A percentile compares a stretch with the other conserved stretches of the same genome.
Evolutionary conservation across 768 basidiomycete genomes (phyloP).

Genomic region (Psilocybe sp.): DNA sequence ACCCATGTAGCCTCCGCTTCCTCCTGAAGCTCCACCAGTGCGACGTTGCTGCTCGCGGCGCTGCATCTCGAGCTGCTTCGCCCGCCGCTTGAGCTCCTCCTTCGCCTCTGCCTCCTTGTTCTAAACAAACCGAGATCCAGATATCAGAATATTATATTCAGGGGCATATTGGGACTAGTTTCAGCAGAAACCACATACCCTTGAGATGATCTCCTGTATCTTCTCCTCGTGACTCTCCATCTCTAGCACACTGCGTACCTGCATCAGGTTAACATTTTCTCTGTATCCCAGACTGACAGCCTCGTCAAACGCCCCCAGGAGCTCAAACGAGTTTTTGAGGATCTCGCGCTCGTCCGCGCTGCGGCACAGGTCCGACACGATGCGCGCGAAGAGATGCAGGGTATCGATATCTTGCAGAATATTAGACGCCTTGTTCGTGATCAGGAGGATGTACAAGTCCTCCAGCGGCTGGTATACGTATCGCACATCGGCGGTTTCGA

Average conservation of each 20-base stretch:
- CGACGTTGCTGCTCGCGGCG: conserved; percentile 90
- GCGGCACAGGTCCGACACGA: conserved; percentile 89
- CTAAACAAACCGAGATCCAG: conserved; percentile 33
- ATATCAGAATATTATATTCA: too few relatives aligned
- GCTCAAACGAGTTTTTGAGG: conserved; percentile 84
- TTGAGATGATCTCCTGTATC: conserved; percentile 97
- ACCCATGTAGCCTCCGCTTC: conserved; percentile 58
- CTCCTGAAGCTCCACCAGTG: conserved; percentile 42
- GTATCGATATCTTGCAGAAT: conserved; percentile 98
- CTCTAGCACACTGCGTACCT: conserved; percentile 75
- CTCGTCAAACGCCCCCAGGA: conserved; percentile 95
- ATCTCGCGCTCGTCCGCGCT: conserved; percentile 89
- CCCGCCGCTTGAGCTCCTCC: conserved; percentile 96
- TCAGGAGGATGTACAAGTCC: conserved; percentile 94
- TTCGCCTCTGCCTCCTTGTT: conserved; percentile 99
- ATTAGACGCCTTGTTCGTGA: conserved; percentile 99
- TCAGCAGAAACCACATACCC: conserved; percentile 50
- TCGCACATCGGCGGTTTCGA: conserved; percentile 91
- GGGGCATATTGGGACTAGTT: conserved; percentile 1
- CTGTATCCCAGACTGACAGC: conserved; percentile 87
- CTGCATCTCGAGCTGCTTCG: conserved; percentile 98
- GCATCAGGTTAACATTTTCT: conserved; percentile 75
- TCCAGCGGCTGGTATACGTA: conserved; percentile 97
- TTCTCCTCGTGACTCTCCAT: conserved; percentile 94
- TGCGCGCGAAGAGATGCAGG: conserved; percentile 88